Percentiles rank a stretch among this genome's conserved stretches.
Conservation (phyloP, 108 stramenopile genomes). For the Nitzschia inconspicua region DNA sequence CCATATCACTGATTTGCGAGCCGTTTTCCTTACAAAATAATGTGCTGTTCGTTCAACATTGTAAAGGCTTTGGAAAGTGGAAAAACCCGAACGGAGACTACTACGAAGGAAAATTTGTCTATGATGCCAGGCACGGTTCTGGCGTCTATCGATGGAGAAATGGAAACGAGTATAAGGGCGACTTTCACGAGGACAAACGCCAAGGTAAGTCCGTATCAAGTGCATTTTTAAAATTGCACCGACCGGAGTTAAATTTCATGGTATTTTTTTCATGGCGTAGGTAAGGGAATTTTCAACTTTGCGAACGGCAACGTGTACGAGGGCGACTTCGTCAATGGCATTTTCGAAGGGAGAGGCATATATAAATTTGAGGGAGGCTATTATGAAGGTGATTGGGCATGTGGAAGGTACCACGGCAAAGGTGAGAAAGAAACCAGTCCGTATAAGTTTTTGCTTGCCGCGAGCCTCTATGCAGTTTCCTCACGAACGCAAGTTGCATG, state of each 20-base stretch:
- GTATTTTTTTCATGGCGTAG: no score
- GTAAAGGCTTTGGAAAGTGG: not conserved
- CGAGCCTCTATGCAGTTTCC: not conserved
- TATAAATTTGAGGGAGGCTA: constrained; percentile 33
- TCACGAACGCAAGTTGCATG: no score
- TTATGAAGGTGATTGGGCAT: constrained; percentile 45
- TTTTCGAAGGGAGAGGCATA: constrained; percentile 30
- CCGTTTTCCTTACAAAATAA: not conserved
- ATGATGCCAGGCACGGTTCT: constrained; percentile 36
- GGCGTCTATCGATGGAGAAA: constrained; percentile 43
- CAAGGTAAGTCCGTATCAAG: no score
- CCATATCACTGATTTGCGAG: not conserved
- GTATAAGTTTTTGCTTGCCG: not conserved
- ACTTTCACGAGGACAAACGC: constrained; percentile 38
- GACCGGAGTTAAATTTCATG: no score
- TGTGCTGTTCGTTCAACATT: not conserved
- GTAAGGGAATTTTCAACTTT: constrained; percentile 32
- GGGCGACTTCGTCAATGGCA: constrained; percentile 43
- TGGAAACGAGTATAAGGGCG: constrained; percentile 39
- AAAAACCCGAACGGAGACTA: constrained; percentile 41
- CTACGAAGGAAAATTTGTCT: constrained; percentile 31
- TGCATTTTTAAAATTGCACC: no score
- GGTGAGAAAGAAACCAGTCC: no score
- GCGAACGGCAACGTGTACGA: constrained; percentile 48
- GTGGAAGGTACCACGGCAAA: constrained; percentile 28